Evolutionary conservation across 805 yeast genomes (phyloP).

Genomic region (Candida boidinii): DNA sequence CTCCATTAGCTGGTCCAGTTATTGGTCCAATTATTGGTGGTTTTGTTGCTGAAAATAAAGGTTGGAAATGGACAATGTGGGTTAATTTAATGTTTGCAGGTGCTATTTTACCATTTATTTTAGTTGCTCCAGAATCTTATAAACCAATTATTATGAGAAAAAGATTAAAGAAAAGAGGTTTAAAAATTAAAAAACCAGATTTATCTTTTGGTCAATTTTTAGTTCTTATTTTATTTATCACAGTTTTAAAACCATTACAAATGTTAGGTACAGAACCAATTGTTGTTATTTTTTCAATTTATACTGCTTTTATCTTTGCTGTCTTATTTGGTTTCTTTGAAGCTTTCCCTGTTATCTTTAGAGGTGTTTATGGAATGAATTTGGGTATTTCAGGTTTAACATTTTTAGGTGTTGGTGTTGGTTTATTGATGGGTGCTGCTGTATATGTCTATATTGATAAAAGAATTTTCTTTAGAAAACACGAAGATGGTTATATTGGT

Average conservation of each 20-base stretch:
- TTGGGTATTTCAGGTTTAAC: slow-evolving; percentile 60
- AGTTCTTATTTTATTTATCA: slow-evolving; percentile 36
- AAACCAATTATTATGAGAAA: slow-evolving; percentile 52
- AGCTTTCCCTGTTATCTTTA: slow-evolving; percentile 68
- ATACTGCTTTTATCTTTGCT: slow-evolving; percentile 69
- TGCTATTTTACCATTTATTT: slow-evolving; percentile 36
- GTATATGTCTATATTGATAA: slow-evolving; percentile 45
- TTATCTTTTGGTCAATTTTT: slow-evolving; percentile 29
- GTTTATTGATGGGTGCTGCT: slow-evolving; percentile 47
- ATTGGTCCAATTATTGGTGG: slow-evolving; percentile 72
- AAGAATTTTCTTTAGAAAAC: slow-evolving; percentile 40
- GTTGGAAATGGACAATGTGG: slow-evolving; percentile 70
- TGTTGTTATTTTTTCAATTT: slow-evolving; percentile 58
- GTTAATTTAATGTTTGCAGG: slow-evolving; percentile 64
- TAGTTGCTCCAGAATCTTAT: slow-evolving; percentile 59
- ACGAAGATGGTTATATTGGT: slow-evolving; percentile 54
- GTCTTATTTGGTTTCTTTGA: slow-evolving; percentile 75
- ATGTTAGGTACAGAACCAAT: slow-evolving; percentile 72
- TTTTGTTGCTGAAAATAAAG: slow-evolving; percentile 52
- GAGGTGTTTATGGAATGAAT: slow-evolving; percentile 52
- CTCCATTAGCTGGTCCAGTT: slow-evolving; percentile 77
- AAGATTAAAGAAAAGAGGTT: slow-evolving; percentile 55
- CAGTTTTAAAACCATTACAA: slow-evolving; percentile 54
- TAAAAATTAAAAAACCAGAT: slow-evolving; percentile 32
- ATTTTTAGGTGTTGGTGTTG: slow-evolving; percentile 65